These are phyloP conservation scores for Punica granatum DNA, from an alignment of 345 rosid genomes.

Conservation along the genomic window DNA sequence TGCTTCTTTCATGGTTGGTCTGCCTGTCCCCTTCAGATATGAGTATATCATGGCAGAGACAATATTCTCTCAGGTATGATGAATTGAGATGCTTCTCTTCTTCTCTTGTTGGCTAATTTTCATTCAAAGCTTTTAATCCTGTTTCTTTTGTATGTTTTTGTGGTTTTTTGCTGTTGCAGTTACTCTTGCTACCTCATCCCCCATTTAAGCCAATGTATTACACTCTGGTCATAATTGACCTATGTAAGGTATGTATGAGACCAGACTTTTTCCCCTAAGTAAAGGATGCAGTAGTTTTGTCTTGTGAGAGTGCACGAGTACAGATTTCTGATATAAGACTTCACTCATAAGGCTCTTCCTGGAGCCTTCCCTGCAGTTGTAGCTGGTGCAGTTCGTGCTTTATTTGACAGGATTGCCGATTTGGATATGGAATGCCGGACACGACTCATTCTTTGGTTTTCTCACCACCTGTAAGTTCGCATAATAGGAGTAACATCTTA, in stretches of 20 bases:
- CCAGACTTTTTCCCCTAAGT: neutral
- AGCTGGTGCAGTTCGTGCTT: constrained; percentile 96
- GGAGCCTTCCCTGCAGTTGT: constrained; percentile 99
- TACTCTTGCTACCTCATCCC: constrained; percentile 84
- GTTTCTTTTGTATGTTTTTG: constrained; percentile 1
- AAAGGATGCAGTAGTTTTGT: neutral
- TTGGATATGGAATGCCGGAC: constrained; percentile 94
- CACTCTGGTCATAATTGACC: constrained; percentile 91
- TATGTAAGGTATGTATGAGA: constrained; percentile 68
- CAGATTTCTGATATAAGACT: constrained; percentile 1
- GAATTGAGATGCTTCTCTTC: neutral
- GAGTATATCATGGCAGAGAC: constrained; percentile 99
- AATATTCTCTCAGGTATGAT: constrained; percentile 82
- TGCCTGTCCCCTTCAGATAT: constrained; percentile 92
- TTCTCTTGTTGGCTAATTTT: neutral
- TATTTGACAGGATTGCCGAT: constrained; percentile 88
- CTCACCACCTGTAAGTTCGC: constrained; percentile 87
- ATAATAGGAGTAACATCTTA: neutral
- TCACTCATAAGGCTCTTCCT: constrained; percentile 80
- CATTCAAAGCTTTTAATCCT: neutral
- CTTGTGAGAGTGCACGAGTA: neutral
- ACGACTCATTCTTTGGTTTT: constrained; percentile 94
- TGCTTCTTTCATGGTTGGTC: constrained; percentile 83
- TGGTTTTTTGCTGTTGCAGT: constrained; percentile 40
- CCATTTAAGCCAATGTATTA: constrained; percentile 94